Percentiles rank a stretch among this genome's conserved stretches.
Conservation (phyloP, 768 basidiomycete species). For the Panus rudis region DNA sequence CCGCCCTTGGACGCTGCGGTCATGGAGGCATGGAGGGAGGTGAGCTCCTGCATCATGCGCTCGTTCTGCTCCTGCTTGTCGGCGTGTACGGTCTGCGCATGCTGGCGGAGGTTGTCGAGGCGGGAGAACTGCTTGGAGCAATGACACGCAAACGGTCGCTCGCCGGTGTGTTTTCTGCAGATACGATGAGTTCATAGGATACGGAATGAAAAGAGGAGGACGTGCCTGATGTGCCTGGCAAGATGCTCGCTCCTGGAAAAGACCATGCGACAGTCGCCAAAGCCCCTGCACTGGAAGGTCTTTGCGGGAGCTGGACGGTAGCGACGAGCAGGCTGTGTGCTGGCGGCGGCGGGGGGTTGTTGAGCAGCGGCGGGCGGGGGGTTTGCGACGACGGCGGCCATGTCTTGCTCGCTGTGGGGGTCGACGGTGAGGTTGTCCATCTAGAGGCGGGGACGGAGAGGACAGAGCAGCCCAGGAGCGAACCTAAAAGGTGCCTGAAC, state of each 20-base stretch:
- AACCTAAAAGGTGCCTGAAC: too few species aligned
- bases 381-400: conserved; percentile 22
- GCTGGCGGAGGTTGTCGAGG: conserved; percentile 94
- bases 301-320: conserved; percentile 84
- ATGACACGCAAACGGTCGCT: conserved; percentile 93
- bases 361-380: conserved; percentile 8
- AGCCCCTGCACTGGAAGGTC: conserved; percentile 93
- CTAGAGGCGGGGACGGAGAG: too few species aligned
- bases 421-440: too few species aligned
- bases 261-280: conserved; percentile 94
- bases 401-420: conserved; percentile 8
- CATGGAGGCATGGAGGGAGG: conserved; percentile 77
- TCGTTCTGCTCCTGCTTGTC: conserved; percentile 88
- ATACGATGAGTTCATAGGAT: conserved; percentile 17
- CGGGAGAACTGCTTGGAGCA: conserved; percentile 94
- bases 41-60: conserved; percentile 86
- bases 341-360: conserved; percentile 3
- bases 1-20: conserved; percentile 42
- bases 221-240: conserved; percentile 89
- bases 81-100: conserved; percentile 95
- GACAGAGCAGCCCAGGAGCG: too few species aligned
- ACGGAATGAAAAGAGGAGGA: conserved; percentile 17
- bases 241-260: conserved; percentile 95
- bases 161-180: conserved; percentile 92
- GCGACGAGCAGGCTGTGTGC: conserved; percentile 37